These are phyloP conservation scores for Fragilaria crotonensis DNA, from an alignment of 108 stramenopile genomes.

Conservation along the genomic window DNA sequence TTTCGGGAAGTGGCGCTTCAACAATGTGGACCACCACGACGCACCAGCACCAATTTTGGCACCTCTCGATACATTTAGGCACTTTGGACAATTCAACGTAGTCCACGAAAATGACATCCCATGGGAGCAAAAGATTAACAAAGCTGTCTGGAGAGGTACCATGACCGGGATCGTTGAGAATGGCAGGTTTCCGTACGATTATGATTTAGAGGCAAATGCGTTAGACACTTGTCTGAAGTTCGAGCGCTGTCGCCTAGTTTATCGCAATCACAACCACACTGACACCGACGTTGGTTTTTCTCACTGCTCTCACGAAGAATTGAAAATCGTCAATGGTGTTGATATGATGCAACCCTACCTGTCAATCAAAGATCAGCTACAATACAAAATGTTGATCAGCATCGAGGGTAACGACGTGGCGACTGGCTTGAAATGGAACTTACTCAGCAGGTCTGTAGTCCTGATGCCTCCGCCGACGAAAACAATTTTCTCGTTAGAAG, in stretches of 20 bases:
- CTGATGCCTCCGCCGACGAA: conserved; percentile 36
- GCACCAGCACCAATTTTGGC: not conserved
- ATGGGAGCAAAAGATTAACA: conserved; percentile 10
- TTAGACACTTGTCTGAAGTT: not conserved
- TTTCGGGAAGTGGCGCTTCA: not conserved
- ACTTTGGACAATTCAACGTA: not conserved
- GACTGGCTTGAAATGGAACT: conserved; percentile 37
- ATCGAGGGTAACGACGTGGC: conserved; percentile 48
- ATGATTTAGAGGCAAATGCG: not conserved
- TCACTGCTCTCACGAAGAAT: not conserved
- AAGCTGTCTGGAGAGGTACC: conserved; percentile 16
- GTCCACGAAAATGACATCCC: conserved; percentile 11
- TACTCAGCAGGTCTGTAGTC: conserved; percentile 33
- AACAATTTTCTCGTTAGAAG: conserved; percentile 52
- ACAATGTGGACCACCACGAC: not conserved
- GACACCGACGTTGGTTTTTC: not conserved
- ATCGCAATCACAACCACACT: not conserved
- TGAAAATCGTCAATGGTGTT: not conserved
- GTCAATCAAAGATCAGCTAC: conserved; percentile 5
- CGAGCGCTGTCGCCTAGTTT: not conserved
- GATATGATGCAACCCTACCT: not conserved
- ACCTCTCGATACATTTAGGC: conserved; percentile 8
- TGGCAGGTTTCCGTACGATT: not conserved
- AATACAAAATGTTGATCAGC: conserved; percentile 20
- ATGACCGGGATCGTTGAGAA: conserved; percentile 11